Percentiles rank a stretch among this genome's conserved stretches.
phyloP scores from a whole-genome alignment of 2,329 filamentous ascomycete species.

The Exophiala lecanii-corni region DNA sequence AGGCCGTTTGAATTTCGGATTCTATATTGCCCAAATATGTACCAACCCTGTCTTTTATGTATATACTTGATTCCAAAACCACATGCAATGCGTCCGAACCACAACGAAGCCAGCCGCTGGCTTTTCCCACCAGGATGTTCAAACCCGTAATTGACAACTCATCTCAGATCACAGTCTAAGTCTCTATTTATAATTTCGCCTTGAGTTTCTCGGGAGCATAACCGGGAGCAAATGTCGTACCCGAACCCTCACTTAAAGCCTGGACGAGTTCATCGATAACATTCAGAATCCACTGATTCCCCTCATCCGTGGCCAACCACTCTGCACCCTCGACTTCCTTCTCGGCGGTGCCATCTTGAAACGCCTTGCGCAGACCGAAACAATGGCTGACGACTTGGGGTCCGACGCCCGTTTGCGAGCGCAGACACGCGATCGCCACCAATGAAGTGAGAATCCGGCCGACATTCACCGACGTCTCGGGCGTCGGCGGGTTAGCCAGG shows the following conservation, averaged over 20 bases:
- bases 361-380: slow-evolving; percentile 72
- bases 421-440: slow-evolving; percentile 67
- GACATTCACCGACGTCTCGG: slow-evolving; percentile 48
- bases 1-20: too few relatives aligned
- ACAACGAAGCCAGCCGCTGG: too few relatives aligned
- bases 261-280: slow-evolving; percentile 58
- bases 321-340: slow-evolving; percentile 48
- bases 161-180: too few relatives aligned
- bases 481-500: slow-evolving; percentile 61
- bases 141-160: too few relatives aligned
- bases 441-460: slow-evolving; percentile 69
- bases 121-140: too few relatives aligned
- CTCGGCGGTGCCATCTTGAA: slow-evolving; percentile 60
- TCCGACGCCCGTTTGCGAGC: slow-evolving; percentile 75
- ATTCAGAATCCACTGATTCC: slow-evolving; percentile 59
- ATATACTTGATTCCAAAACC: too few relatives aligned
- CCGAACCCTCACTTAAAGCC: slow-evolving; percentile 43
- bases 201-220: slow-evolving; percentile 37
- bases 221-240: slow-evolving; percentile 55
- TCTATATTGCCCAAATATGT: too few relatives aligned
- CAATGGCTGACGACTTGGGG: slow-evolving; percentile 79
- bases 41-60: too few relatives aligned
- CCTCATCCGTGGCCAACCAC: slow-evolving; percentile 63
- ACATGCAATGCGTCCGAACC: too few relatives aligned
- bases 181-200: slow-evolving; percentile 20